These are phyloP conservation scores for Fusarium sublunatum DNA, from an alignment of 2,329 filamentous ascomycete genomes.

Conservation along the genomic window DNA sequence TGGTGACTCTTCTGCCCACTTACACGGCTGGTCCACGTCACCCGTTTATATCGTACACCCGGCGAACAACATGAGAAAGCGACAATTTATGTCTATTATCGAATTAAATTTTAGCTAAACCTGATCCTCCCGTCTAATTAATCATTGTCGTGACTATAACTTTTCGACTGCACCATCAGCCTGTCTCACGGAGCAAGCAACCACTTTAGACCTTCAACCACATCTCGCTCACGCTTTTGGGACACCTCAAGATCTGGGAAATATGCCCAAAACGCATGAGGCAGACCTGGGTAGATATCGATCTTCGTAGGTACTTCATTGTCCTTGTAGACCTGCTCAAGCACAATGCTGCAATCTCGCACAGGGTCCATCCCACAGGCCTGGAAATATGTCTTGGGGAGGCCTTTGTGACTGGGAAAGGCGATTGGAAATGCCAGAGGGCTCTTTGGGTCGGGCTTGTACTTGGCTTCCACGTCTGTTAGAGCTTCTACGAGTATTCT, in stretches of 20 bases:
- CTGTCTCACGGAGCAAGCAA: conserved; percentile 20
- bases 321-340: conserved; percentile 48
- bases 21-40: conserved; percentile 37
- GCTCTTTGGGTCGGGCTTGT: conserved; percentile 41
- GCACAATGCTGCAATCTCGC: conserved; percentile 46
- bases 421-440: conserved; percentile 45
- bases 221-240: conserved; percentile 41
- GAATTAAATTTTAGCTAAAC: background rate
- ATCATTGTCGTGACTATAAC: background rate
- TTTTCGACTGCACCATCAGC: background rate
- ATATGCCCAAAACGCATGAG: conserved; percentile 48
- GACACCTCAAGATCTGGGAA: conserved; percentile 39
- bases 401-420: conserved; percentile 28
- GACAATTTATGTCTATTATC: background rate
- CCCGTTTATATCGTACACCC: conserved; percentile 6
- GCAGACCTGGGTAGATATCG: conserved; percentile 48
- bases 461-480: conserved; percentile 34
- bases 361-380: conserved; percentile 47
- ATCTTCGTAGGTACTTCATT: conserved; percentile 43
- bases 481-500: background rate
- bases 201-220: conserved; percentile 42
- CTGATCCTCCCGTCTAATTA: background rate
- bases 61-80: background rate
- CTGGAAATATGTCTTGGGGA: conserved; percentile 51
- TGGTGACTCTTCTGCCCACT: conserved; percentile 19